A percentile compares a stretch with the other conserved stretches of the same genome.
These are phyloP conservation scores for Starmera stellimalicola DNA, from an alignment of 1,139 yeast species.

Conservation along the genomic window DNA sequence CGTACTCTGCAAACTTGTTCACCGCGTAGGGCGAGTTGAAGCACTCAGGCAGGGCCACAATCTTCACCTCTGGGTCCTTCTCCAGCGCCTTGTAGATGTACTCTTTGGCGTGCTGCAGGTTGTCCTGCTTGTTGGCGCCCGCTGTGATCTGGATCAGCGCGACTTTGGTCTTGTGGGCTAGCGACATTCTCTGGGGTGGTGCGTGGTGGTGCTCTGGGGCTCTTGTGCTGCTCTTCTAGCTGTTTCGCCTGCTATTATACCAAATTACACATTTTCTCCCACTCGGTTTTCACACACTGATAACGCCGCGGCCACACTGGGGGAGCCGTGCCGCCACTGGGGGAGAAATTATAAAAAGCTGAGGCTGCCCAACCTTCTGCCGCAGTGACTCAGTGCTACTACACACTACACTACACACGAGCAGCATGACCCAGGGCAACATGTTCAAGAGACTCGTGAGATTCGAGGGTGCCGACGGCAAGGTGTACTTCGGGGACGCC, in stretches of 20 bases:
- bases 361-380: too few species aligned
- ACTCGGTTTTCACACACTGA: too few species aligned
- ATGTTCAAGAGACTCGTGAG: conserved; percentile 6
- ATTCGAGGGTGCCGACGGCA: conserved; percentile 6
- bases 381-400: too few species aligned
- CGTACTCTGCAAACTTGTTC: conserved; percentile 74
- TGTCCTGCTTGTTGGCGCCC: conserved; percentile 58
- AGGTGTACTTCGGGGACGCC: conserved; percentile 7
- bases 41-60: conserved; percentile 56
- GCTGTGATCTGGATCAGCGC: conserved; percentile 76
- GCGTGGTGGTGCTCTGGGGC: background rate
- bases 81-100: conserved; percentile 44
- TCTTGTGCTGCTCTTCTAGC: too few species aligned
- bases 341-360: too few species aligned
- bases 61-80: conserved; percentile 32
- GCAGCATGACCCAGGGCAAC: background rate
- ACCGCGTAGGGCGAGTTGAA: conserved; percentile 94
- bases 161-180: conserved; percentile 35
- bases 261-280: too few species aligned
- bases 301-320: too few species aligned
- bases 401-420: background rate
- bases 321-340: too few species aligned
- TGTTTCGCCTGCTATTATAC: too few species aligned
- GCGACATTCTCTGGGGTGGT: conserved; percentile 6
- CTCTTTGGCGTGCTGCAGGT: conserved; percentile 44